Evolutionary conservation across 2,329 filamentous ascomycete genomes (phyloP).

Genomic region (Lizonia empirigonia): DNA sequence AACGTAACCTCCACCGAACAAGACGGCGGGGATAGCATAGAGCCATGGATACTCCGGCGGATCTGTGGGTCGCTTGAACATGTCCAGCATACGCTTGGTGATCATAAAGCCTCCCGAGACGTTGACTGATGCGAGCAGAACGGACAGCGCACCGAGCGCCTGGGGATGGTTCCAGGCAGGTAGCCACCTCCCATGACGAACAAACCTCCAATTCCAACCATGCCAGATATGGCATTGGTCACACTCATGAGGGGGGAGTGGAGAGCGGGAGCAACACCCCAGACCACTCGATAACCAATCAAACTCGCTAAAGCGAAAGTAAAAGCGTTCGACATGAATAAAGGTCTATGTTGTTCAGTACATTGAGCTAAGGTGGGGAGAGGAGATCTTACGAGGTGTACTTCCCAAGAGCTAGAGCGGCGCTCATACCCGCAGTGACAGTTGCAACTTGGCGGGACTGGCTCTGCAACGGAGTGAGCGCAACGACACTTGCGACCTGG

Average conservation of each 20-base stretch:
- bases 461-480: conserved; percentile 82
- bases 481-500: conserved; percentile 62
- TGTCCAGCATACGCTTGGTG: conserved; percentile 88
- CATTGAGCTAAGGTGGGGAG: not conserved
- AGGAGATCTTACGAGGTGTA: conserved; percentile 61
- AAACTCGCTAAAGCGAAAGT: conserved; percentile 83
- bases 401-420: conserved; percentile 77
- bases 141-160: conserved; percentile 74
- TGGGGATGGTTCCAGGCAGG: conserved; percentile 72
- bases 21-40: conserved; percentile 74
- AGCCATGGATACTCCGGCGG: conserved; percentile 88
- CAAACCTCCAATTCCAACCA: conserved; percentile 87
- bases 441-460: conserved; percentile 74
- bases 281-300: conserved; percentile 86
- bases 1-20: conserved; percentile 82
- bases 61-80: conserved; percentile 71
- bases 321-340: conserved; percentile 89
- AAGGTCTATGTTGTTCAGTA: conserved; percentile 51
- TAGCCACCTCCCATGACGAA: conserved; percentile 84
- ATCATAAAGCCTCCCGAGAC: conserved; percentile 89
- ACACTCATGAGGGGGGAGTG: conserved; percentile 92
- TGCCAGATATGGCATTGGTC: conserved; percentile 87
- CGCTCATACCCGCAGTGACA: conserved; percentile 78
- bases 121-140: conserved; percentile 85
- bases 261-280: conserved; percentile 81